Evolutionary conservation across 2,329 filamentous ascomycete genomes (phyloP).

Genomic region (Sphaerostilbella broomeana): DNA sequence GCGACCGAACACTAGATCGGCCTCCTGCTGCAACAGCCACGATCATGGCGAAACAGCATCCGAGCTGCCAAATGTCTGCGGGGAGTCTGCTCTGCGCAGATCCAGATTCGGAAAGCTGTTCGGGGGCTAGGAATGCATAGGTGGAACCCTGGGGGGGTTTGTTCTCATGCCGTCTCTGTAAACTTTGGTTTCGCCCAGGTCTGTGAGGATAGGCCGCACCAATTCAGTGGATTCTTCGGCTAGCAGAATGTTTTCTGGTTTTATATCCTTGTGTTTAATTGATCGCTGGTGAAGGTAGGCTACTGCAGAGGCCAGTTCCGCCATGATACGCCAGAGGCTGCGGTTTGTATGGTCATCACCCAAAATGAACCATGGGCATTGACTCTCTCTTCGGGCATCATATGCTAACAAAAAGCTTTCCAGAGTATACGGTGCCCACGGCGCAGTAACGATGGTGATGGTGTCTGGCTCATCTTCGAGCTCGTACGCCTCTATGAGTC

Average conservation of each 20-base stretch:
- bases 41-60: slow-evolving; percentile 3
- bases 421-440: slow-evolving; percentile 7
- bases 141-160: background rate
- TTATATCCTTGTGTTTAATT: slow-evolving; percentile 8
- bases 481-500: slow-evolving; percentile 1
- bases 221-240: background rate
- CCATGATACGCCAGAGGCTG: slow-evolving; percentile 1
- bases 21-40: slow-evolving; percentile 1
- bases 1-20: too few relatives aligned
- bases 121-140: slow-evolving; percentile 1
- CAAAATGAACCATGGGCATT: background rate
- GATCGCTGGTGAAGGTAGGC: background rate
- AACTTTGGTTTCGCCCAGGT: slow-evolving; percentile 4
- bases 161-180: background rate
- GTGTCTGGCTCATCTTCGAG: background rate
- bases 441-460: slow-evolving; percentile 1
- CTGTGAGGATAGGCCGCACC: background rate
- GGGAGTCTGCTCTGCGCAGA: background rate
- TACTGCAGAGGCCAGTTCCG: background rate
- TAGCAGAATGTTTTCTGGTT: slow-evolving; percentile 5
- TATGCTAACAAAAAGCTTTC: background rate
- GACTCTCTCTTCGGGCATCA: background rate
- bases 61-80: slow-evolving; percentile 5
- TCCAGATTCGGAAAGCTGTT: background rate
- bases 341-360: background rate